These are phyloP conservation scores for Exobasidium rhododendri DNA, from an alignment of 1,284 basidiomycete species.

Conservation along the genomic window DNA sequence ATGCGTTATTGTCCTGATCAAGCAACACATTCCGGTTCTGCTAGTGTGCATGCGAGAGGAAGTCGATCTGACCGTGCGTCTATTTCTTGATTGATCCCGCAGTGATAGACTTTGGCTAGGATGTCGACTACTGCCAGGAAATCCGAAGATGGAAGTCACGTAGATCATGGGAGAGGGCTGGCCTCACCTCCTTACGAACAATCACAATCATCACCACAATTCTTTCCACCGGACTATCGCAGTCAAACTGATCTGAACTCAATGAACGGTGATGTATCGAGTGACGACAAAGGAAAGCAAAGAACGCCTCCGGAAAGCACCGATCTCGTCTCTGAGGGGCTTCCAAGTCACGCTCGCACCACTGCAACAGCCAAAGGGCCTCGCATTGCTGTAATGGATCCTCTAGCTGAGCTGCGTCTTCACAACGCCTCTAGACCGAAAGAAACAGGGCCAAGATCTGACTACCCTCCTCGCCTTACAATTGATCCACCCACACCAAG, in stretches of 20 bases:
- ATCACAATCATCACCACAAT: too few relatives aligned
- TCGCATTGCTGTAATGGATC: slow-evolving; percentile 43
- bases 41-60: too few relatives aligned
- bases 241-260: too few relatives aligned
- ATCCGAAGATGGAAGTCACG: too few relatives aligned
- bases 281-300: slow-evolving; percentile 15
- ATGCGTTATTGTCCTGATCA: slow-evolving; percentile 14
- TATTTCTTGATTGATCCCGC: too few relatives aligned
- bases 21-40: background rate
- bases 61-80: too few relatives aligned
- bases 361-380: slow-evolving; percentile 15
- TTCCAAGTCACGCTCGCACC: background rate
- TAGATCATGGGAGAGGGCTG: slow-evolving; percentile 12
- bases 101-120: too few relatives aligned
- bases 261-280: background rate
- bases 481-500: background rate
- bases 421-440: slow-evolving; percentile 34
- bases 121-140: too few relatives aligned
- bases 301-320: background rate
- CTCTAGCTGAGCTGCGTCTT: slow-evolving; percentile 40
- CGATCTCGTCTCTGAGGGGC: background rate
- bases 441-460: slow-evolving; percentile 38
- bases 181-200: slow-evolving; percentile 36
- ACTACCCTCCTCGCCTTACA: slow-evolving; percentile 21
- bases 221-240: too few relatives aligned